Conservation (phyloP, 2,329 filamentous ascomycete species). For the Dothideomycetes sp. region DNA sequence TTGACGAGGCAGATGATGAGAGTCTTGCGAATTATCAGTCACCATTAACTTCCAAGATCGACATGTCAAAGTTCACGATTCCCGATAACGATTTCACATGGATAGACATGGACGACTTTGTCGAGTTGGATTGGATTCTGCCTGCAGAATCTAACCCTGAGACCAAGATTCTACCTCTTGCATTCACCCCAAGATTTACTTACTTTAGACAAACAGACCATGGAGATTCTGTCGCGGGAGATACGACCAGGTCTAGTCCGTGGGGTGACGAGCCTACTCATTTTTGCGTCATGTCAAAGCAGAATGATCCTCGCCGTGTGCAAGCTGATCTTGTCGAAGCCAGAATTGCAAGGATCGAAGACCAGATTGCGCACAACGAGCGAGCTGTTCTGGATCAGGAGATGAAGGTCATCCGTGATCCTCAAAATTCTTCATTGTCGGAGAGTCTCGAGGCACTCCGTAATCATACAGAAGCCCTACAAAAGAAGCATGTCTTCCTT, state of each 20-base stretch:
- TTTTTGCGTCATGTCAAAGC: conserved; percentile 77
- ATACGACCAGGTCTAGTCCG: conserved; percentile 70
- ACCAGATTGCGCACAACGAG: conserved; percentile 67
- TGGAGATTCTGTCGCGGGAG: conserved; percentile 64
- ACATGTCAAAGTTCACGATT: conserved; percentile 83
- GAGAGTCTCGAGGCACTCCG: conserved; percentile 45
- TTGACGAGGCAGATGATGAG: conserved; percentile 56
- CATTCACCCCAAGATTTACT: conserved; percentile 86
- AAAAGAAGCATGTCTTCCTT: conserved; percentile 49
- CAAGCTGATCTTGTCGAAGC: conserved; percentile 77
- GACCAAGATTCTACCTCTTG: conserved; percentile 86
- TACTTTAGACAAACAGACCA: conserved; percentile 98
- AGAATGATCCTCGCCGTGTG: conserved; percentile 69
- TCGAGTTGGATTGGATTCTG: conserved; percentile 92
- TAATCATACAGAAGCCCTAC: conserved; percentile 45
- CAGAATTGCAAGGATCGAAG: conserved; percentile 65
- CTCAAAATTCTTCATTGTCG: conserved; percentile 26
- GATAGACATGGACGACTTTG: conserved; percentile 99
- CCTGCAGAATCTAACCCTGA: conserved; percentile 83
- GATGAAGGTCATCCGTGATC: conserved; percentile 43
- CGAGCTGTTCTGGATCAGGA: conserved; percentile 66
- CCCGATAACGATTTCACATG: conserved; percentile 91
- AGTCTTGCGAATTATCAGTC: conserved; percentile 43
- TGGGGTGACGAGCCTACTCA: conserved; percentile 93
- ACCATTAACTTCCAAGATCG: conserved; percentile 26